phyloP scores from a whole-genome alignment of 257 asterid genomes.

The Solanum sejunctum region DNA sequence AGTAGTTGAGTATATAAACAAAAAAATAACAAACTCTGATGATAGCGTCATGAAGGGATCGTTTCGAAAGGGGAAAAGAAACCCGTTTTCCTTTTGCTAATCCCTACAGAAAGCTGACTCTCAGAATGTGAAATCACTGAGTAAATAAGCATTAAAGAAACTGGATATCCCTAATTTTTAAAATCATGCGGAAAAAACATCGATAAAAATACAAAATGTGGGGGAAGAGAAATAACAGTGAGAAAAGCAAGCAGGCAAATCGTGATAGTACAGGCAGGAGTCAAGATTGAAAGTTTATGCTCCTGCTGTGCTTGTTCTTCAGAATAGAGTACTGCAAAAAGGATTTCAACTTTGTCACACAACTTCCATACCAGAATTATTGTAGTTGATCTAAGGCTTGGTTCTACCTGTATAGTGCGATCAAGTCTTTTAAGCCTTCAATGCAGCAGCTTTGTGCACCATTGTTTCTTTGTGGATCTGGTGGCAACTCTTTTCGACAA shows the following conservation, averaged over 20 bases:
- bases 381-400: background rate
- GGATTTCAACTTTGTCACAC: background rate
- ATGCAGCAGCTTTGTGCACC: conserved; percentile 80
- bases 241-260: background rate
- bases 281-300: background rate
- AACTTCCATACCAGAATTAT: background rate
- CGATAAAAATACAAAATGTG: background rate
- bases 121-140: background rate
- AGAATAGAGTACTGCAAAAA: background rate
- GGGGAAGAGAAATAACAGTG: background rate
- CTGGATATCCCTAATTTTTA: background rate
- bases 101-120: background rate
- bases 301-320: background rate
- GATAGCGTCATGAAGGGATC: background rate
- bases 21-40: too few relatives aligned
- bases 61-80: background rate
- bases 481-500: conserved; percentile 97
- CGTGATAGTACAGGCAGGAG: background rate
- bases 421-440: conserved; percentile 35
- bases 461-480: conserved; percentile 97
- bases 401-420: background rate
- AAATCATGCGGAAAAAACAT: background rate
- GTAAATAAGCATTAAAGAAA: background rate
- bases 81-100: background rate
- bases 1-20: too few relatives aligned